Evolutionary conservation across 2,329 filamentous ascomycete genomes (phyloP).

Genomic region (Ceratocystis colombiana): DNA sequence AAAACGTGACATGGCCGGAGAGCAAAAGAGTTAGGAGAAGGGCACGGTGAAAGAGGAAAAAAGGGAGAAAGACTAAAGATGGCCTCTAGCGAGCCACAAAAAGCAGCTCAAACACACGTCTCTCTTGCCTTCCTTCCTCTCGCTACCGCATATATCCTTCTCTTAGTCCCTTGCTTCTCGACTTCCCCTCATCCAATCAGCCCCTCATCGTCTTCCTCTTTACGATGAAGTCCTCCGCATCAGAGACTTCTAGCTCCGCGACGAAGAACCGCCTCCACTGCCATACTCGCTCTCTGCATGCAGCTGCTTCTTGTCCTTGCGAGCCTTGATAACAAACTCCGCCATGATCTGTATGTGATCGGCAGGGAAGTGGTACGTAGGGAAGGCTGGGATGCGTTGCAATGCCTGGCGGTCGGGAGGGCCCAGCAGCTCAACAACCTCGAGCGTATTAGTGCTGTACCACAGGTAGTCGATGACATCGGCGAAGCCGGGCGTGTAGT

Average conservation of each 20-base stretch:
- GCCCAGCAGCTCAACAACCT: slow-evolving; percentile 73
- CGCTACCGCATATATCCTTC: neutral
- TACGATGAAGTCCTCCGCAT: neutral
- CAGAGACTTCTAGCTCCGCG: slow-evolving; percentile 8
- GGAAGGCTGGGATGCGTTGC: slow-evolving; percentile 78
- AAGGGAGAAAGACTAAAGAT: neutral
- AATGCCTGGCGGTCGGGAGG: slow-evolving; percentile 80
- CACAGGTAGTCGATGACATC: slow-evolving; percentile 95
- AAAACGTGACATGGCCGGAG: neutral
- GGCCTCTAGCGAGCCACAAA: neutral
- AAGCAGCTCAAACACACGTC: neutral
- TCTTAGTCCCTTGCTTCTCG: neutral
- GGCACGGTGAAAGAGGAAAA: neutral
- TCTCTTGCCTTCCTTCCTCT: neutral
- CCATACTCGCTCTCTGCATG: slow-evolving; percentile 52
- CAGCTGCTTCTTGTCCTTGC: slow-evolving; percentile 66
- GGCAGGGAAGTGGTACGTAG: slow-evolving; percentile 87
- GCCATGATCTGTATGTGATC: slow-evolving; percentile 85
- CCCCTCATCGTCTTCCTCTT: neutral
- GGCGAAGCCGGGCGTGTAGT: slow-evolving; percentile 88
- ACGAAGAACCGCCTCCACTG: slow-evolving; percentile 23
- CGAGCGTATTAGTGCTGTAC: slow-evolving; percentile 85
- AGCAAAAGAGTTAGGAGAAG: neutral
- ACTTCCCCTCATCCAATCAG: neutral
- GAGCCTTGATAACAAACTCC: slow-evolving; percentile 78